Evolutionary conservation across 331 rosid genomes (phyloP).

Genomic region (Saraca asoca): DNA sequence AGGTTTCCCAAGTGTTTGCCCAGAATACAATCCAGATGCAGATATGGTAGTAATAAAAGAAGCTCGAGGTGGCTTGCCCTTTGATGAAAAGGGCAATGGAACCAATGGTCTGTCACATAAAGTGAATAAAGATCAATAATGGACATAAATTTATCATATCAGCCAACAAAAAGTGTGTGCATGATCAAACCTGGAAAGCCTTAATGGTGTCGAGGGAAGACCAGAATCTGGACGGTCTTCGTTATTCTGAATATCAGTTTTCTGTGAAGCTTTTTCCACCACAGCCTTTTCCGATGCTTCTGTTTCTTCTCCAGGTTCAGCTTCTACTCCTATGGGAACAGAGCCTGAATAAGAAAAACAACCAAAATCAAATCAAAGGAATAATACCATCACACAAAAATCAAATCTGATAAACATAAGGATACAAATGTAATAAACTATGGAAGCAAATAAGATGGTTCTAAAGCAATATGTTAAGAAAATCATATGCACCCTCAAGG

Average conservation of each 20-base stretch:
- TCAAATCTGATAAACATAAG: not conserved
- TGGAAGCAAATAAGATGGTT: not conserved
- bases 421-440: not conserved
- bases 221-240: slow-evolving; percentile 60
- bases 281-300: slow-evolving; percentile 53
- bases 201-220: slow-evolving; percentile 63
- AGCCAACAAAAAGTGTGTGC: slow-evolving; percentile 29
- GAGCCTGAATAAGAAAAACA: slow-evolving; percentile 49
- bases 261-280: slow-evolving; percentile 48
- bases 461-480: slow-evolving; percentile 13
- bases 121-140: slow-evolving; percentile 24
- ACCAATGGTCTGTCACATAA: slow-evolving; percentile 52
- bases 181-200: slow-evolving; percentile 58
- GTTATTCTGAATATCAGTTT: slow-evolving; percentile 48
- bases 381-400: slow-evolving; percentile 14
- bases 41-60: slow-evolving; percentile 59
- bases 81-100: slow-evolving; percentile 65
- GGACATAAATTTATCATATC: slow-evolving; percentile 23
- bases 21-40: slow-evolving; percentile 51
- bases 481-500: slow-evolving; percentile 17
- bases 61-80: slow-evolving; percentile 64
- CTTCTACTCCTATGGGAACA: slow-evolving; percentile 47
- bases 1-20: slow-evolving; percentile 60
- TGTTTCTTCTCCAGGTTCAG: slow-evolving; percentile 70
- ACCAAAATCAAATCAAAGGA: not conserved